phyloP scores from a whole-genome alignment of 305 asterid genomes.

The Fraxinus ornus region DNA sequence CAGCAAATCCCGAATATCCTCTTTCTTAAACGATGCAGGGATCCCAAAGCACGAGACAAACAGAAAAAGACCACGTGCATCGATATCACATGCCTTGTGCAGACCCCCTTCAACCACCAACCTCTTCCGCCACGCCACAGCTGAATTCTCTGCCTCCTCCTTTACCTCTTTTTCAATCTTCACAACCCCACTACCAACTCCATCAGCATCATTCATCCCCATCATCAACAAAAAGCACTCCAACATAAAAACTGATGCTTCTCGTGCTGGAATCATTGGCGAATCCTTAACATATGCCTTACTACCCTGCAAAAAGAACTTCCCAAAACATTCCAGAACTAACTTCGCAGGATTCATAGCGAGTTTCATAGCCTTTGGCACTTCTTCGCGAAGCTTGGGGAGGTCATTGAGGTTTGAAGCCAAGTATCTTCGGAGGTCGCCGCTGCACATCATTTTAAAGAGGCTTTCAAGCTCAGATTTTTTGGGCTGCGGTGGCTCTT shows the following conservation, averaged over 20 bases:
- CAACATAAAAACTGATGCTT: constrained; percentile 64
- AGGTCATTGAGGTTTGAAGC: constrained; percentile 33
- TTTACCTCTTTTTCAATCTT: constrained; percentile 42
- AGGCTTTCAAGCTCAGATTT: constrained; percentile 52
- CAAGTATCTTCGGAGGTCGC: constrained; percentile 55
- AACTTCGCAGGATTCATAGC: constrained; percentile 58
- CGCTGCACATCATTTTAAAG: constrained; percentile 58
- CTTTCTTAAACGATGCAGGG: constrained; percentile 45
- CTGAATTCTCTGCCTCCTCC: constrained; percentile 58
- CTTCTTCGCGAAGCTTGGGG: constrained; percentile 52
- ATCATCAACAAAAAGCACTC: constrained; percentile 73
- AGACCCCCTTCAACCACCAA: constrained; percentile 73
- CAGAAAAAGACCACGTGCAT: constrained; percentile 79
- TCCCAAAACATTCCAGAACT: constrained; percentile 69
- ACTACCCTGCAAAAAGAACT: constrained; percentile 75
- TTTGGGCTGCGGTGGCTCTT: constrained; percentile 10
- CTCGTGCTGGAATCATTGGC: constrained; percentile 63
- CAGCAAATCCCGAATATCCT: constrained; percentile 64
- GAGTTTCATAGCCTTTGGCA: constrained; percentile 60
- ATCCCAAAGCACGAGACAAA: constrained; percentile 70
- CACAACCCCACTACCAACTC: constrained; percentile 27
- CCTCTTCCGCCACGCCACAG: constrained; percentile 75
- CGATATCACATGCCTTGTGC: constrained; percentile 50
- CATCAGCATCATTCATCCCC: constrained; percentile 31
- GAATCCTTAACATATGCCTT: constrained; percentile 55